phyloP scores from a whole-genome alignment of 164 flowering plant genomes.

The Brasenia schreberi region DNA sequence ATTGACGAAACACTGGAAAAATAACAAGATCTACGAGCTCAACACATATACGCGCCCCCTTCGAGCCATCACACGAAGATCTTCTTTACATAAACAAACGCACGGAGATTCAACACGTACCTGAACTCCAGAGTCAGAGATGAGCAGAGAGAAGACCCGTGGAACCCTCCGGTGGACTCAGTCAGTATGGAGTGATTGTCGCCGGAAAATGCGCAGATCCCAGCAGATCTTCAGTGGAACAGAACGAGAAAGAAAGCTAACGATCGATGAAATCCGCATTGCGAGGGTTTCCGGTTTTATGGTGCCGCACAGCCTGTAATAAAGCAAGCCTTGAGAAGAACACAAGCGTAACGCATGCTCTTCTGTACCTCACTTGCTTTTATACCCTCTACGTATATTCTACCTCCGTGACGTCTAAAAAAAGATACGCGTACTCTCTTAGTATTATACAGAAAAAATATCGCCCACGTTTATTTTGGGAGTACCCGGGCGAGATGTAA shows the following conservation, averaged over 20 bases:
- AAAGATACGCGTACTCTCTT: too few species aligned
- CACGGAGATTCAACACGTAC: neutral
- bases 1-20: neutral
- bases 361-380: too few species aligned
- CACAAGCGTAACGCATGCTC: too few species aligned
- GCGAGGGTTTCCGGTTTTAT: neutral
- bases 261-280: neutral
- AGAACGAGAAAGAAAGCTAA: neutral
- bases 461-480: too few species aligned
- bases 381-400: too few species aligned
- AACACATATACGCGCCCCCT: neutral
- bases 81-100: neutral
- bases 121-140: neutral
- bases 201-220: neutral
- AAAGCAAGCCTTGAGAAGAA: too few species aligned
- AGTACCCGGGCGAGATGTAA: too few species aligned
- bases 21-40: neutral
- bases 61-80: neutral
- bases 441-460: too few species aligned
- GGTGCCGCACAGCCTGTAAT: neutral
- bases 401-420: too few species aligned
- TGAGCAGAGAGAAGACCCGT: neutral
- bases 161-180: neutral
- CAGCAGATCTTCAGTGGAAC: neutral
- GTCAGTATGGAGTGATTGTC: neutral